phyloP scores from a whole-genome alignment of 2,329 filamentous ascomycete species.

The Beauveria medogensis region DNA sequence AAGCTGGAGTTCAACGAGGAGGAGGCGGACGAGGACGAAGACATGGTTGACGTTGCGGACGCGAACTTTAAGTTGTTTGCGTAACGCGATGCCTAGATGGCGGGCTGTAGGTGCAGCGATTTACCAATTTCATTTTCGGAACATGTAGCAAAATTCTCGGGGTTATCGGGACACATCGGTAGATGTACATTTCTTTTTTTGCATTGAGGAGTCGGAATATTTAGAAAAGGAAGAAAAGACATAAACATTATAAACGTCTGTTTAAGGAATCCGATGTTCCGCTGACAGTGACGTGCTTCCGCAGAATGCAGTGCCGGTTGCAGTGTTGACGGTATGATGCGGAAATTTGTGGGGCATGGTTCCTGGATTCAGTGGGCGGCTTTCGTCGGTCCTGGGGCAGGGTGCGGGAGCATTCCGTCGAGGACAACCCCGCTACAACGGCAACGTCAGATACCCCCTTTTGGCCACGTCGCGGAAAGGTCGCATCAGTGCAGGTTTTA shows the following conservation, averaged over 20 bases:
- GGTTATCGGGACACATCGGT: neutral
- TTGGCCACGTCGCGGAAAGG: neutral
- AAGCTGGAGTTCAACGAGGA: constrained; percentile 58
- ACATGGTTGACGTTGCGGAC: constrained; percentile 45
- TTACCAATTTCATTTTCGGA: neutral
- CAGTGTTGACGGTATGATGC: neutral
- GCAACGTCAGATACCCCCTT: neutral
- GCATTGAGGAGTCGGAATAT: constrained; percentile 5
- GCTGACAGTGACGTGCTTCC: neutral
- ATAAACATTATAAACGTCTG: neutral
- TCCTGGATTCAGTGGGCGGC: neutral
- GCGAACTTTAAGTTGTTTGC: constrained; percentile 47
- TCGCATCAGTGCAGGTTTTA: neutral
- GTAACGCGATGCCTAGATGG: constrained; percentile 20
- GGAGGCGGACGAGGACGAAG: constrained; percentile 40
- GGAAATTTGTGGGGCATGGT: constrained; percentile 1
- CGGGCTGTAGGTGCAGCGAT: neutral
- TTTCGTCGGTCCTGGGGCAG: constrained; percentile 6
- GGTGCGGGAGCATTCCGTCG: constrained; percentile 10
- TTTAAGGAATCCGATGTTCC: neutral
- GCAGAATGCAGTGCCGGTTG: neutral
- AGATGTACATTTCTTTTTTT: neutral
- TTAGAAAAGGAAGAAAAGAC: neutral
- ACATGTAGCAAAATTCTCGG: neutral
- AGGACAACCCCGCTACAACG: neutral